phyloP scores from a whole-genome alignment of 176 grass and related monocot genomes.

The Elymus sibiricus region DNA sequence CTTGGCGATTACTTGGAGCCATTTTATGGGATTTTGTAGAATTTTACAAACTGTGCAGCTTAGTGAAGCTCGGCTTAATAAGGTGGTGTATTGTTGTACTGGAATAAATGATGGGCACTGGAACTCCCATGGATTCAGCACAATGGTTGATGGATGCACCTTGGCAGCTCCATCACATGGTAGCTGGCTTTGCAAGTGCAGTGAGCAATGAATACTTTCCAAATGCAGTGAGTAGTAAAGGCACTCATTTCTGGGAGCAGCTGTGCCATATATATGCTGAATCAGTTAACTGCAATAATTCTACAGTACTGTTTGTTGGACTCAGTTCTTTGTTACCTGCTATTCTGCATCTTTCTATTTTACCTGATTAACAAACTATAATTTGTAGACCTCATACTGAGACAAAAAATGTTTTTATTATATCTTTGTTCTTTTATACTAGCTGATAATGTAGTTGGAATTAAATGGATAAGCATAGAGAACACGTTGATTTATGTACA shows the following conservation, averaged over 20 bases:
- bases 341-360: too few species aligned
- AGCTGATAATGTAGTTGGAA: too few species aligned
- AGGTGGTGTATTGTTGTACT: constrained; percentile 2
- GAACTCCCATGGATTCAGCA: not conserved
- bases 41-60: not conserved
- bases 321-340: not conserved
- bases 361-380: too few species aligned
- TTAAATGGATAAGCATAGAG: too few species aligned
- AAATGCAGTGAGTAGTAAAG: not conserved
- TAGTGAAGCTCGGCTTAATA: constrained; percentile 1
- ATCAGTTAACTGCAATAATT: not conserved
- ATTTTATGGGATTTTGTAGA: not conserved
- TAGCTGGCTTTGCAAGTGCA: not conserved
- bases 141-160: not conserved
- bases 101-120: not conserved
- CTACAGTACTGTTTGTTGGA: not conserved
- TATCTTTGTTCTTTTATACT: too few species aligned
- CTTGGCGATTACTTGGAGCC: not conserved
- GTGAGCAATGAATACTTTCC: not conserved
- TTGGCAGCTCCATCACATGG: not conserved
- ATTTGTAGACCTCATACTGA: not conserved
- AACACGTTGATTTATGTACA: not conserved
- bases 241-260: not conserved
- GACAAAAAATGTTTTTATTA: not conserved
- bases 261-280: not conserved